These are phyloP conservation scores for Cryptosporidium ubiquitum DNA, from an alignment of 169 alveolate species.

Conservation along the genomic window DNA sequence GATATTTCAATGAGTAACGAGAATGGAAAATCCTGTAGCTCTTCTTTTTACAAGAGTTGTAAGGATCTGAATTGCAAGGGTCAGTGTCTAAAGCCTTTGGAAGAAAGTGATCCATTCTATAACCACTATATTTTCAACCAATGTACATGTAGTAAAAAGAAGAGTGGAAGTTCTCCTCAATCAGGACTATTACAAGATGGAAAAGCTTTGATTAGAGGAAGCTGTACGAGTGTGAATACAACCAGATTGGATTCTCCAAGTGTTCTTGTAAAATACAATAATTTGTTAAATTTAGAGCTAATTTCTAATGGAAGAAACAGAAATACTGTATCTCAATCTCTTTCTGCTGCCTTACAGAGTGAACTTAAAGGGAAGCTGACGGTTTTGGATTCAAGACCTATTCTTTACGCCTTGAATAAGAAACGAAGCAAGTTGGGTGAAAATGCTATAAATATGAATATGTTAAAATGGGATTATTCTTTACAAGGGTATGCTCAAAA, in stretches of 20 bases:
- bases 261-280: slow-evolving; percentile 21
- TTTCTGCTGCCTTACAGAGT: slow-evolving; percentile 33
- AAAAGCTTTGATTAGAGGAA: slow-evolving; percentile 66
- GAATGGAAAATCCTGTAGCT: slow-evolving; percentile 27
- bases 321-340: slow-evolving; percentile 48
- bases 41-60: slow-evolving; percentile 31
- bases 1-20: not conserved
- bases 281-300: slow-evolving; percentile 43
- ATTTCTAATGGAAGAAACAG: slow-evolving; percentile 56
- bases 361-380: slow-evolving; percentile 34
- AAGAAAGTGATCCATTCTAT: slow-evolving; percentile 54
- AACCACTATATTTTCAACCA: slow-evolving; percentile 63
- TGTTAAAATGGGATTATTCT: slow-evolving; percentile 70
- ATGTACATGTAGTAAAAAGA: slow-evolving; percentile 70
- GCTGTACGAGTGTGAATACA: slow-evolving; percentile 35
- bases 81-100: slow-evolving; percentile 64
- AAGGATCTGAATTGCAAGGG: slow-evolving; percentile 59
- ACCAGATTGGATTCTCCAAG: slow-evolving; percentile 55
- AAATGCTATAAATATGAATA: slow-evolving; percentile 42
- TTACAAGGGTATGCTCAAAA: slow-evolving; percentile 67
- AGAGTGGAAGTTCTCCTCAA: slow-evolving; percentile 55
- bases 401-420: slow-evolving; percentile 33
- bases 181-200: slow-evolving; percentile 65
- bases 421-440: slow-evolving; percentile 47
- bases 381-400: slow-evolving; percentile 45